Evolutionary conservation across 75 land plant species (phyloP).

Genomic region (Isoetes taiwanensis): DNA sequence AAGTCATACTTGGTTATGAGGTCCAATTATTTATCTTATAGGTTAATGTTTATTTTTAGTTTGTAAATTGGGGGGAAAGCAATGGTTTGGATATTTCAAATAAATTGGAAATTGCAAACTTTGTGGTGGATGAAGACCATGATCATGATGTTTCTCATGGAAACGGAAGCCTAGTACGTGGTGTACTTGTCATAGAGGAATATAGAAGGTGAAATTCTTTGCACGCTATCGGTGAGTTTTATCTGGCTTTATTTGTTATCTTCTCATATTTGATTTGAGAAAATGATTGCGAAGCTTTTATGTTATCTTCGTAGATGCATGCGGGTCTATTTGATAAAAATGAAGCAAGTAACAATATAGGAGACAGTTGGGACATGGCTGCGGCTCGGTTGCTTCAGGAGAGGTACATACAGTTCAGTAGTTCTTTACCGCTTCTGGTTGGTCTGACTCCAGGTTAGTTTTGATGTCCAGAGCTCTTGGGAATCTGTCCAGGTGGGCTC

Average conservation of each 20-base stretch:
- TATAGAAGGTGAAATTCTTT: conserved; percentile 26
- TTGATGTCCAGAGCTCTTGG: conserved; percentile 9
- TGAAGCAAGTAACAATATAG: conserved; percentile 7
- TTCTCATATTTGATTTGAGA: background rate
- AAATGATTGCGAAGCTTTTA: background rate
- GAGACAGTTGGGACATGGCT: conserved; percentile 27
- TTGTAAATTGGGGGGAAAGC: conserved; percentile 17
- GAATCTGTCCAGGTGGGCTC: conserved; percentile 17
- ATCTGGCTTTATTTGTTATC: background rate
- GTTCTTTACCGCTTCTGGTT: background rate
- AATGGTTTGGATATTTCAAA: conserved; percentile 17
- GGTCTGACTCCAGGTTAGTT: background rate
- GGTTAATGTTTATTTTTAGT: conserved; percentile 9
- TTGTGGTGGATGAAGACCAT: conserved; percentile 11
- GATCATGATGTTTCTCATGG: background rate
- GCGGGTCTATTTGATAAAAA: conserved; percentile 23
- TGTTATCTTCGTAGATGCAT: conserved; percentile 11
- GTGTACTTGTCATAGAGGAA: conserved; percentile 20
- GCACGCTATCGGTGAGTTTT: conserved; percentile 19
- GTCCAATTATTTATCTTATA: conserved; percentile 2
- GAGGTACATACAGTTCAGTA: conserved; percentile 14
- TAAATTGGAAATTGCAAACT: conserved; percentile 13
- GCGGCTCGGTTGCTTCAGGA: conserved; percentile 27
- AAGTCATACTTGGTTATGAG: background rate
- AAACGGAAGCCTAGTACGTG: conserved; percentile 19